These are phyloP conservation scores for Dentipellis fragilis DNA, from an alignment of 768 basidiomycete species.

Conservation along the genomic window DNA sequence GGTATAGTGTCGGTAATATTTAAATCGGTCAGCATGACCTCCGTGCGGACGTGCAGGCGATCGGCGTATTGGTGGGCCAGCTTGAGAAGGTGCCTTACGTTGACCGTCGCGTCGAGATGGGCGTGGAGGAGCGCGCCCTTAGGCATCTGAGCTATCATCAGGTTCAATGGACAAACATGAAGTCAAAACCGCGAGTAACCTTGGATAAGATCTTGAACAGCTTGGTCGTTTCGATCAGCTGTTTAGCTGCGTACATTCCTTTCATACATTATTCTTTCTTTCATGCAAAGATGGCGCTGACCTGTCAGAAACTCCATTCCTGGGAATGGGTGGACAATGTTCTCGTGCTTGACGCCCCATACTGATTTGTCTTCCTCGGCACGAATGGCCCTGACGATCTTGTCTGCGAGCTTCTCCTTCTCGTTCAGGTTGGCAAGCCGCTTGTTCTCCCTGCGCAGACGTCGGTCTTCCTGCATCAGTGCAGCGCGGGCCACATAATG, in stretches of 20 bases:
- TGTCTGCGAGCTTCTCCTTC: constrained; percentile 44
- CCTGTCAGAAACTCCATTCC: constrained; percentile 76
- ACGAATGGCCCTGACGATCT: constrained; percentile 44
- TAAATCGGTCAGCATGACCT: constrained; percentile 26
- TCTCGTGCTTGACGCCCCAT: constrained; percentile 47
- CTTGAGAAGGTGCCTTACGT: constrained; percentile 38
- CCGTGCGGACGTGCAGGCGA: constrained; percentile 44
- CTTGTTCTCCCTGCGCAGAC: constrained; percentile 17
- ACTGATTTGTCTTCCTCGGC: constrained; percentile 40
- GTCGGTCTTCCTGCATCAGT: constrained; percentile 20
- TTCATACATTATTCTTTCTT: constrained; percentile 5
- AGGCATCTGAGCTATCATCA: constrained; percentile 45
- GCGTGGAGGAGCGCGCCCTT: constrained; percentile 70
- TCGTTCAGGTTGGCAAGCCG: constrained; percentile 15
- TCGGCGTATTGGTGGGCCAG: constrained; percentile 47
- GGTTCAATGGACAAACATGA: neutral
- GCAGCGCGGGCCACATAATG: constrained; percentile 16
- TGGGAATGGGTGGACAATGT: constrained; percentile 54
- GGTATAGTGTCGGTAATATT: constrained; percentile 39
- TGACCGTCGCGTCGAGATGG: constrained; percentile 68
- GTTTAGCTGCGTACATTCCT: constrained; percentile 30
- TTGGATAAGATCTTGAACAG: constrained; percentile 54
- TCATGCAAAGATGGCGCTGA: constrained; percentile 15
- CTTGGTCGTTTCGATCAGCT: constrained; percentile 48
- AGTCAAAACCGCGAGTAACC: constrained; percentile 23